phyloP scores from a whole-genome alignment of 345 rosid species.

The Pistacia integerrima region DNA sequence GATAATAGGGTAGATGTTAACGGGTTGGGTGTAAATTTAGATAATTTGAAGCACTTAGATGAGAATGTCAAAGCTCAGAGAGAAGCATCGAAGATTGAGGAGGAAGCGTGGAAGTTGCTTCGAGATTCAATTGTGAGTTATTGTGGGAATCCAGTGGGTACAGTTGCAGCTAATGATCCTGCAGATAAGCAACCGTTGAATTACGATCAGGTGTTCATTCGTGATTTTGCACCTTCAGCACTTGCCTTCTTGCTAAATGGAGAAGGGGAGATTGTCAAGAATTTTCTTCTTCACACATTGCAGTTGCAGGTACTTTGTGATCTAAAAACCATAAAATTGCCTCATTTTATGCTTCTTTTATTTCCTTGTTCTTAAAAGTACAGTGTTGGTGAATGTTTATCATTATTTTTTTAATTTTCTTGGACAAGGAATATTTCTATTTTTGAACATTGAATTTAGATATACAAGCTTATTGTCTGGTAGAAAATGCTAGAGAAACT shows the following conservation, averaged over 20 bases:
- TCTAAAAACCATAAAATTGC: not conserved
- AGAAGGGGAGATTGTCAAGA: constrained; percentile 85
- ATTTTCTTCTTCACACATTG: constrained; percentile 88
- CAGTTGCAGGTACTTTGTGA: constrained; percentile 76
- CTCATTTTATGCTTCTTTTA: not conserved
- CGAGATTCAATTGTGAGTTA: constrained; percentile 68
- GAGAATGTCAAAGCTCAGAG: constrained; percentile 46
- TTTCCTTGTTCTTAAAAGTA: not conserved
- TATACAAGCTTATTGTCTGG: not conserved
- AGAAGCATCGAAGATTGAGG: constrained; percentile 59
- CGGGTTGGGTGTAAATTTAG: constrained; percentile 37
- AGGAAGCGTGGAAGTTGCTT: constrained; percentile 90
- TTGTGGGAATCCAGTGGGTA: constrained; percentile 84
- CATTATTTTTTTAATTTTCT: not conserved
- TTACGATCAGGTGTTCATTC: constrained; percentile 94
- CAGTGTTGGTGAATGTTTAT: not conserved
- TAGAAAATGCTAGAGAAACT: no score
- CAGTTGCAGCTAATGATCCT: constrained; percentile 80
- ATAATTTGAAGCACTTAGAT: constrained; percentile 40
- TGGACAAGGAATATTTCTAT: not conserved
- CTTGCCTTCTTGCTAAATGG: constrained; percentile 89
- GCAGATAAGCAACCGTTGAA: constrained; percentile 72
- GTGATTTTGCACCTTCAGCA: constrained; percentile 97
- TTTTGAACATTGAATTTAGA: not conserved
- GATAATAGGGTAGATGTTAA: constrained; percentile 36